Evolutionary conservation across 495 filamentous ascomycete genomes (phyloP), one percentile per base, ranked within the genome.

Genomic region (Friedmanniomyces simplex): DNA sequence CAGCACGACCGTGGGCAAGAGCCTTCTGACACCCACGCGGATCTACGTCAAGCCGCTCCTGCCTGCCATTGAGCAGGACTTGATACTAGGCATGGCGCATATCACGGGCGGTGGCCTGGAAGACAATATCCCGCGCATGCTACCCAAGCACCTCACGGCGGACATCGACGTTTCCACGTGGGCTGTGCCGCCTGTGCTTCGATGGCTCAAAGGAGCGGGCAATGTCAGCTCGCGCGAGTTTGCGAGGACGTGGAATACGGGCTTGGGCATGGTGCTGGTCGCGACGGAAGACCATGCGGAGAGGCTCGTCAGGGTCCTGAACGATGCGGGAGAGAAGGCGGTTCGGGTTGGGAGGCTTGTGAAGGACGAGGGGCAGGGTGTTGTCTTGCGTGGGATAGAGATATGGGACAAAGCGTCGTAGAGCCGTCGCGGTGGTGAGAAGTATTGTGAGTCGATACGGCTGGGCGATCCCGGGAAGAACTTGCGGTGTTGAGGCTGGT

Each of bases 121-220:
- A 10, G 93, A 98, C 66, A 96, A 96, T 73, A 81, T 98, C 5
- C 93, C 93, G 24, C 80, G 93, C 30, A 95, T 95, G 86, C 79
- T 98, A 2, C 93, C 93, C 0, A 55, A 71, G 1, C 74, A 81
- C 26, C 79, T 97, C 4, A 77, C 85, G 3, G 90, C 86, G 11
- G 79, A 85, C 63, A 78, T 98, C 50, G 84, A 96, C 61, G 84
- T 86, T 16, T 67, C 70, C 20, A 66, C 76, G 0, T 97, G 91
- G 89, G 45, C 74, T 16, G 75, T 85, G 37, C 88, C 88, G 7
- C 67, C 78, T 0, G 84, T 96, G 16, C 89, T 96, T 72, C 69
- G 72, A 58, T 98, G 93, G 93, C 76, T 98, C 52, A 87, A 89
- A 70, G 67, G 76, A 67, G 77, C 77, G 24, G 93, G 89, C n/a